Evolutionary conservation across 352 stramenopile species (phyloP).

Genomic region (Thalassiosira livingstoniorum): DNA sequence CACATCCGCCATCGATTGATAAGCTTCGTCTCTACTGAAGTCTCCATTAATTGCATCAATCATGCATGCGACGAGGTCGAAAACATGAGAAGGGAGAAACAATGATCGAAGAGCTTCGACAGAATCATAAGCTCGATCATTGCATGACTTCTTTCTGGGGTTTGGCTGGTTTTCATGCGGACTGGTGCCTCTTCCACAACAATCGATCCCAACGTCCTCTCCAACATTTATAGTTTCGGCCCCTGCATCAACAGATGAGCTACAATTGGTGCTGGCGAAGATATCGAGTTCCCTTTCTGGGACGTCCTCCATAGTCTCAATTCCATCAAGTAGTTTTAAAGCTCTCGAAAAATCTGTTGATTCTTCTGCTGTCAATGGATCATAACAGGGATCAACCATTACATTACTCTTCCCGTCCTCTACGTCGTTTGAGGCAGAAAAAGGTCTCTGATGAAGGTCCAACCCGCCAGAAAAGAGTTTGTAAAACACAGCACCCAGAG

Average conservation of each 20-base stretch:
- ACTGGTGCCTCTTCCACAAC: neutral
- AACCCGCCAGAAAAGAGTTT: conserved; percentile 6
- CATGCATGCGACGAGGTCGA: conserved; percentile 33
- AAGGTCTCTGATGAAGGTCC: no score
- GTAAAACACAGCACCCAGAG: conserved; percentile 2
- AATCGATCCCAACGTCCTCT: neutral
- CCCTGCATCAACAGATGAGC: no score
- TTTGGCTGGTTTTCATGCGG: no score
- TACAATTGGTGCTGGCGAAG: no score
- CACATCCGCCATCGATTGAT: conserved; percentile 17
- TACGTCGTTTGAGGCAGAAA: no score
- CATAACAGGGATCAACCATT: neutral
- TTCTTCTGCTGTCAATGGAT: neutral
- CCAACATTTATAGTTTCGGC: no score
- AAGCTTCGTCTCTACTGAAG: conserved; percentile 24
- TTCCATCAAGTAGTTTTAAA: neutral
- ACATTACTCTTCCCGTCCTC: no score
- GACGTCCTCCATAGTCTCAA: neutral
- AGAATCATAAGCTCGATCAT: no score
- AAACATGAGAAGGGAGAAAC: conserved; percentile 15
- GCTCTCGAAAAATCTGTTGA: neutral
- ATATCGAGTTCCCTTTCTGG: no score
- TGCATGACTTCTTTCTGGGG: no score
- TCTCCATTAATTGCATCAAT: conserved; percentile 21
- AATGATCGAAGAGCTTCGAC: conserved; percentile 17